Percentiles rank a stretch among this genome's conserved stretches.
Evolutionary conservation across 2,329 filamentous ascomycete species (phyloP).

Genomic region (Paecilomyces sp.): DNA sequence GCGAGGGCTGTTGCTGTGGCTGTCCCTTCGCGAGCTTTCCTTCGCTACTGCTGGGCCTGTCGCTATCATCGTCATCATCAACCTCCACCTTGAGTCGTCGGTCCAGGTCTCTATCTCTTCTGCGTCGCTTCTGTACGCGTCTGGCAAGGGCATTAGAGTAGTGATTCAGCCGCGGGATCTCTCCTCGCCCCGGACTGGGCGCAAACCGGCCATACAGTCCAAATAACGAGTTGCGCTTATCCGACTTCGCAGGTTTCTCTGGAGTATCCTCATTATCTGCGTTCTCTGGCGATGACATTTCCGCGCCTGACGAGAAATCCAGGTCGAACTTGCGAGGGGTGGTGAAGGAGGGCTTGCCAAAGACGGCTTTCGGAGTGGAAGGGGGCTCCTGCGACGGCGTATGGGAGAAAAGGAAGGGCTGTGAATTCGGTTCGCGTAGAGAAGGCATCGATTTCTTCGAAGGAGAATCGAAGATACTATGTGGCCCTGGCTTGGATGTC

Average conservation of each 20-base stretch:
- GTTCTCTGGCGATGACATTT: slow-evolving; percentile 40
- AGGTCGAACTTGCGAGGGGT: slow-evolving; percentile 43
- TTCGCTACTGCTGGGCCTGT: slow-evolving; percentile 30
- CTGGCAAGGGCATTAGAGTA: slow-evolving; percentile 39
- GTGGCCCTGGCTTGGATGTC: slow-evolving; percentile 23
- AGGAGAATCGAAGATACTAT: slow-evolving; percentile 38
- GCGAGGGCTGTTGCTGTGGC: slow-evolving; percentile 17
- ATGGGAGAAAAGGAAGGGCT: slow-evolving; percentile 44
- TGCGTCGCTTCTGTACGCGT: slow-evolving; percentile 43
- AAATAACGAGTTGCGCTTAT: slow-evolving; percentile 33
- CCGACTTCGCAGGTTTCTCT: slow-evolving; percentile 26
- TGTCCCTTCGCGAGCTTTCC: slow-evolving; percentile 17
- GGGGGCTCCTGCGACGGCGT: slow-evolving; percentile 20
- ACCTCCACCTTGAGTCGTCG: slow-evolving; percentile 33
- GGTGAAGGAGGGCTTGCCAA: slow-evolving; percentile 38
- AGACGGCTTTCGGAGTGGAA: slow-evolving; percentile 24
- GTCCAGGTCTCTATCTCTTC: slow-evolving; percentile 41
- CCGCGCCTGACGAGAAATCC: slow-evolving; percentile 42
- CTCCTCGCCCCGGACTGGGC: slow-evolving; percentile 56
- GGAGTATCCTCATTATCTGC: slow-evolving; percentile 44
- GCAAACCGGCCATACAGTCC: slow-evolving; percentile 37
- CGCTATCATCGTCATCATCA: slow-evolving; percentile 38
- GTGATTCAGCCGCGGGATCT: slow-evolving; percentile 49
- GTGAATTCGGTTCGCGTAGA: slow-evolving; percentile 43
- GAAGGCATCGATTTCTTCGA: slow-evolving; percentile 41